Evolutionary conservation across 305 asterid genomes (phyloP).

Genomic region (Ilex paraguariensis): DNA sequence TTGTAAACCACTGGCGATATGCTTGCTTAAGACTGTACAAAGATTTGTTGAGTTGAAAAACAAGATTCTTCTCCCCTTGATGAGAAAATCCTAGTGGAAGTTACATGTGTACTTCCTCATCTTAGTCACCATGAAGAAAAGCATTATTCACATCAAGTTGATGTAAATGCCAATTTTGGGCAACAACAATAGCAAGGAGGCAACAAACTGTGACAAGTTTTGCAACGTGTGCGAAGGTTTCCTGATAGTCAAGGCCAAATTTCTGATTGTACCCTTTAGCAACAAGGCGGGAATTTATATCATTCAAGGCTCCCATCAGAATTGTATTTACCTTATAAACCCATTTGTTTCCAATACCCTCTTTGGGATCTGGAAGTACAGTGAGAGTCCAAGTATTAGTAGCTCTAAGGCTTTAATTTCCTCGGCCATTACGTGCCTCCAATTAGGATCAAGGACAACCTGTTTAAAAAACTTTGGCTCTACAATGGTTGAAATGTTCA

Average conservation of each 20-base stretch:
- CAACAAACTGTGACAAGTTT: too few species aligned
- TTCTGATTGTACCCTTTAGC: neutral
- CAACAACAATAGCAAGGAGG: neutral
- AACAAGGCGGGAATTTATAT: neutral
- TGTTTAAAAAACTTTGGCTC: neutral
- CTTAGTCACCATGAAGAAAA: neutral
- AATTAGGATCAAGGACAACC: neutral
- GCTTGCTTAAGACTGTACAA: neutral
- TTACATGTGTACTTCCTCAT: neutral
- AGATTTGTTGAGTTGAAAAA: neutral
- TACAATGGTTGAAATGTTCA: neutral
- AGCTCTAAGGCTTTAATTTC: neutral
- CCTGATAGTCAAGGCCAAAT: neutral
- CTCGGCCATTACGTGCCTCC: neutral
- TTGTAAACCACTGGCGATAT: neutral
- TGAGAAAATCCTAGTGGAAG: neutral
- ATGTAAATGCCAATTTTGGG: neutral
- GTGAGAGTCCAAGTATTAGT: neutral
- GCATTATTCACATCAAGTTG: too few species aligned
- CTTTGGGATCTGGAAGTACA: neutral
- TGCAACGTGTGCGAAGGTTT: neutral
- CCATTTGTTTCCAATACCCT: neutral
- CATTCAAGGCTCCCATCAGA: neutral
- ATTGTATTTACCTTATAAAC: neutral
- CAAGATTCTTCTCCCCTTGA: neutral